A percentile compares a stretch with the other conserved stretches of the same genome.
Evolutionary conservation across 2,329 filamentous ascomycete species (phyloP).

Genomic region (Bipolaris cookei): DNA sequence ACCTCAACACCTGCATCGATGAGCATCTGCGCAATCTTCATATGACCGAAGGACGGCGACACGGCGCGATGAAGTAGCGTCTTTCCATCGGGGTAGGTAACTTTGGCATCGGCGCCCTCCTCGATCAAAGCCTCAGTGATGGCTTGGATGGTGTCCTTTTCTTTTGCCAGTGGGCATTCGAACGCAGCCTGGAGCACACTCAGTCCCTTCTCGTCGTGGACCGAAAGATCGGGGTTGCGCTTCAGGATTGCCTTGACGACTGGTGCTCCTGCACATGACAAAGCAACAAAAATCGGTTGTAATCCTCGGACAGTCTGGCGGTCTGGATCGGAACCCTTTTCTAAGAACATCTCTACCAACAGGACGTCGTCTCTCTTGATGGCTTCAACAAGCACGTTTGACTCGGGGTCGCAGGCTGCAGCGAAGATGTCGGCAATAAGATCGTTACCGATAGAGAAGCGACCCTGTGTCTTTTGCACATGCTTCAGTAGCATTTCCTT

Average conservation of each 20-base stretch:
- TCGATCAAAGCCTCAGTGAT: conserved; percentile 36
- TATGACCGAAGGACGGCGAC: conserved; percentile 18
- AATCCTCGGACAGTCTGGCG: conserved; percentile 30
- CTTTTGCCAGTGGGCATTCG: conserved; percentile 31
- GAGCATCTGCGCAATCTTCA: conserved; percentile 31
- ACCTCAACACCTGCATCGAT: conserved; percentile 32
- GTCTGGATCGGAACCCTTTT: conserved; percentile 41
- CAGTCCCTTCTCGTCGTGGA: conserved; percentile 29
- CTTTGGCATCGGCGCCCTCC: conserved; percentile 29
- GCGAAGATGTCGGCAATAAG: conserved; percentile 43
- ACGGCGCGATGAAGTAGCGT: conserved; percentile 42
- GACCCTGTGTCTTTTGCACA: conserved; percentile 35
- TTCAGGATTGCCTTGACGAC: conserved; percentile 38
- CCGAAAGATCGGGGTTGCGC: conserved; percentile 37
- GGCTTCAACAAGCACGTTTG: conserved; percentile 41
- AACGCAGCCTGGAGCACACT: conserved; percentile 37
- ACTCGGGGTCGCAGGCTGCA: conserved; percentile 43
- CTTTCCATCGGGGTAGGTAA: conserved; percentile 36
- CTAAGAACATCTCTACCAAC: conserved; percentile 41
- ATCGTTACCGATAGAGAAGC: conserved; percentile 41
- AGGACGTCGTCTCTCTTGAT: conserved; percentile 38
- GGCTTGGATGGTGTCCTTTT: conserved; percentile 30
- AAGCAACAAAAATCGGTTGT: conserved; percentile 38
- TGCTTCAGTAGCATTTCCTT: conserved; percentile 42
- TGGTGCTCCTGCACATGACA: conserved; percentile 33